Evolutionary conservation across 202 grass and related monocot genomes (phyloP).

Genomic region (Setaria viridis): DNA sequence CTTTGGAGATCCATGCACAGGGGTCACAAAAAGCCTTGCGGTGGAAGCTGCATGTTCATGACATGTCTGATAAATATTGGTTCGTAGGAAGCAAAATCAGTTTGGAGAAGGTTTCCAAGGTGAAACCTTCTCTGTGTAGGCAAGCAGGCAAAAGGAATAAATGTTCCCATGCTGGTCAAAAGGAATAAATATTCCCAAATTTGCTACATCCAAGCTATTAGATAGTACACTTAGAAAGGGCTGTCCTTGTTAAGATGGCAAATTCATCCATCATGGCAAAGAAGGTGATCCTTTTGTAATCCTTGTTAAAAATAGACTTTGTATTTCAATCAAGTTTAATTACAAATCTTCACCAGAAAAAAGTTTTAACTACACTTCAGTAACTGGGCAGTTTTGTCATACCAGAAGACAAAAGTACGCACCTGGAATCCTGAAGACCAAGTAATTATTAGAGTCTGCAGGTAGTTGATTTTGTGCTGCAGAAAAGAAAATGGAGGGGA

Average conservation of each 20-base stretch:
- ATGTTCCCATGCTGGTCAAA: slow-evolving; percentile 40
- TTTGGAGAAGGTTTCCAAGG: slow-evolving; percentile 34
- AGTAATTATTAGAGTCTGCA: neutral
- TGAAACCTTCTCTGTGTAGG: slow-evolving; percentile 61
- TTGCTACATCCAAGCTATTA: slow-evolving; percentile 25
- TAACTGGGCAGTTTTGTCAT: slow-evolving; percentile 28
- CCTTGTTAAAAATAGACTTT: slow-evolving; percentile 9
- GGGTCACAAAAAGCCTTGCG: slow-evolving; percentile 79
- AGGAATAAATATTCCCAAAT: slow-evolving; percentile 50
- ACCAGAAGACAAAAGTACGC: neutral
- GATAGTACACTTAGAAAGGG: slow-evolving; percentile 27
- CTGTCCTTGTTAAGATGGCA: slow-evolving; percentile 34
- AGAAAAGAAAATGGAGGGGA: slow-evolving; percentile 1
- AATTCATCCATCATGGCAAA: slow-evolving; percentile 38
- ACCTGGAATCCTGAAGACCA: slow-evolving; percentile 24
- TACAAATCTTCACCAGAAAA: neutral
- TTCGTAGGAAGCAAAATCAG: slow-evolving; percentile 49
- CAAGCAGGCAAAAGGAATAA: slow-evolving; percentile 53
- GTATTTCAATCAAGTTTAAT: slow-evolving; percentile 29
- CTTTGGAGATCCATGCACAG: slow-evolving; percentile 88
- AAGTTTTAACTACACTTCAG: neutral
- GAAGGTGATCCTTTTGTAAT: slow-evolving; percentile 34
- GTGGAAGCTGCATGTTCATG: slow-evolving; percentile 94
- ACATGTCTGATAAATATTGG: slow-evolving; percentile 46
- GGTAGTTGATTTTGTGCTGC: neutral